Conservation (phyloP, 331 rosid species). For the Arachis monticola region DNA sequence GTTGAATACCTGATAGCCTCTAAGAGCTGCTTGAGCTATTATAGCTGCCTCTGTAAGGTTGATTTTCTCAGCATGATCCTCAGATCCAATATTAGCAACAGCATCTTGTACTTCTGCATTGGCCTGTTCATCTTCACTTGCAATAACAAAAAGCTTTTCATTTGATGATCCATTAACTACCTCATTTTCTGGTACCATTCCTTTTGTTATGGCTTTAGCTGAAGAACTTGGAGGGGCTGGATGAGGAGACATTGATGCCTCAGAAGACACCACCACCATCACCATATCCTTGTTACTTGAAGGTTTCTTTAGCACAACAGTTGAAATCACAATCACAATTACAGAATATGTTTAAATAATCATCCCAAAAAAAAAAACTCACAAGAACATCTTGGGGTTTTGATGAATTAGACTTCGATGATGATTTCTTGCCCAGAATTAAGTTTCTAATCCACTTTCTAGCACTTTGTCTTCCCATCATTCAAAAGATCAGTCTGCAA, state of each 20-base stretch:
- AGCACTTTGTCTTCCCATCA: slow-evolving; percentile 66
- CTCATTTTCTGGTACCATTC: slow-evolving; percentile 31
- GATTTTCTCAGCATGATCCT: slow-evolving; percentile 41
- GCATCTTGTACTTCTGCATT: slow-evolving; percentile 31
- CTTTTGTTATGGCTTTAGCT: slow-evolving; percentile 34
- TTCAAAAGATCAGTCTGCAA: slow-evolving; percentile 29
- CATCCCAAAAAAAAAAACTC: background rate
- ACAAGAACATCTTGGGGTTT: slow-evolving; percentile 48
- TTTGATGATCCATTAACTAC: slow-evolving; percentile 37
- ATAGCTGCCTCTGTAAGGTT: slow-evolving; percentile 52
- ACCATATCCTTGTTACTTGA: slow-evolving; percentile 43
- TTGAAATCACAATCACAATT: slow-evolving; percentile 26
- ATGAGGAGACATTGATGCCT: slow-evolving; percentile 39
- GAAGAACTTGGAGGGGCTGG: slow-evolving; percentile 34
- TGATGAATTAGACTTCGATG: slow-evolving; percentile 53
- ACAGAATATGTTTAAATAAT: background rate
- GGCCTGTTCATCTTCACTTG: slow-evolving; percentile 36
- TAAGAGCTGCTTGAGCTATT: slow-evolving; percentile 61
- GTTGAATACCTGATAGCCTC: slow-evolving; percentile 58
- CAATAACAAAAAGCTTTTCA: slow-evolving; percentile 29
- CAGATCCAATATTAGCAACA: slow-evolving; percentile 30
- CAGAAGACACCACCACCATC: slow-evolving; percentile 46
- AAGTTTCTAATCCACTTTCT: slow-evolving; percentile 72
- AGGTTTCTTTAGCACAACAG: slow-evolving; percentile 48
- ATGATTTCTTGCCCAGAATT: slow-evolving; percentile 62